Base-by-base conservation (phyloP, 352 stramenopile species). In the Halophytophthora batemanensis region DNA sequence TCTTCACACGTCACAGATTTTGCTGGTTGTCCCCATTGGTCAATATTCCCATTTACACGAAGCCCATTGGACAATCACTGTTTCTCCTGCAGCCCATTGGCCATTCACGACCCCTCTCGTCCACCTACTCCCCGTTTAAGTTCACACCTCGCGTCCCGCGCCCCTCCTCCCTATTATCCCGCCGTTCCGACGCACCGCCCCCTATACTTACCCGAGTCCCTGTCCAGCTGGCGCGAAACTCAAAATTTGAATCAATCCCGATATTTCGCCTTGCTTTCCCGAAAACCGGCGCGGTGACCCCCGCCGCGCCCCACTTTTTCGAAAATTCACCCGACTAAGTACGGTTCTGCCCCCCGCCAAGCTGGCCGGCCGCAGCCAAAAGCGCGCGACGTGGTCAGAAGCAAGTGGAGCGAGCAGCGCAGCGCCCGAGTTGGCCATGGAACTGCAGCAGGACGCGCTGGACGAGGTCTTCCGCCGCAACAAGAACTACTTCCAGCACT, bases 401-500 rank as follows among this genome's bases (percentile, higher is more conserved):
- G 50, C 54, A 7, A 42, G 14, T 1, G 6, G 28, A 11, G 45
- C 14, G n/a, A 39, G 31, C 62, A 28, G 39, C 47, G 25, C 23
- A 23, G 25, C 22, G 10, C 25, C 18, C 25, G 29, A 43, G 17
- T 34, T 25, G 44, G 46, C 65, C 44, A 90, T 90, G 79, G 82
- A 90, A 46, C 73, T 90, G 59, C 80, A 89, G 61, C 82, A 92
- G 64, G 82, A 92, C 57, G 78, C 78, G 51, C 61, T 89, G 53
- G 84, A 94, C 62, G 84, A 94, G 59, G 78, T 79, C 47, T 90
- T 91, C 59, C 82, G 82, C 44, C 82, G 84, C 48, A 74, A 95
- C 71, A 91, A 95, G 57, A 87, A 87, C 62, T 95, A 95, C 69
- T 95, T 95, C 57, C 74, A 86, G 56, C 57, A 77, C 45, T 95